These are phyloP conservation scores for Aspergillus terreus DNA, from an alignment of 2,329 filamentous ascomycete species.

Conservation along the genomic window DNA sequence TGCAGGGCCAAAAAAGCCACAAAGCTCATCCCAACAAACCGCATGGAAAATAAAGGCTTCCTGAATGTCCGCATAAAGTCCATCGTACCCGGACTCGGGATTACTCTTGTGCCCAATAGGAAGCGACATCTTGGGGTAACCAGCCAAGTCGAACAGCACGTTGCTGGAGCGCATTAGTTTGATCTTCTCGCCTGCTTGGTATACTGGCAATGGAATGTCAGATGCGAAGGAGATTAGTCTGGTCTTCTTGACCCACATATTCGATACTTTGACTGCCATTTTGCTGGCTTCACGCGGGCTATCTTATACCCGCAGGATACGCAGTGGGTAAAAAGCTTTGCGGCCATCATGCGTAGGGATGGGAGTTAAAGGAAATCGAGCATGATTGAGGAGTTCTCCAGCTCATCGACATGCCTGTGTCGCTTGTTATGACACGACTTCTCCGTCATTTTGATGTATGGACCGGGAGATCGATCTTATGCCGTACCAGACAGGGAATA, in stretches of 20 bases:
- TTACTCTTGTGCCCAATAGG: neutral
- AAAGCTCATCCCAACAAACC: neutral
- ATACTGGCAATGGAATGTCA: no score
- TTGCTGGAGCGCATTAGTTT: no score
- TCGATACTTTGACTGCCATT: neutral
- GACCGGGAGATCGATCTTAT: no score
- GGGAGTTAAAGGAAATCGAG: no score
- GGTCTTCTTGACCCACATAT: neutral
- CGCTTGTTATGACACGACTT: no score
- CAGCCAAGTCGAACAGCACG: no score
- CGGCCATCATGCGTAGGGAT: neutral
- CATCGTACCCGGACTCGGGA: neutral
- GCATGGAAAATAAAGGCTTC: neutral
- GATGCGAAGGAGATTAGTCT: neutral
- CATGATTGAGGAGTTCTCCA: no score
- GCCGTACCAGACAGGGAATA: neutral
- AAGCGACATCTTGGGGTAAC: neutral
- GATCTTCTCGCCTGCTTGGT: no score
- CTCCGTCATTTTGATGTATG: no score
- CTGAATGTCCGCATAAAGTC: neutral
- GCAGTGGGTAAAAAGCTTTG: neutral
- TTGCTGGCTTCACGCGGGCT: neutral
- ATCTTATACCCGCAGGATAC: neutral
- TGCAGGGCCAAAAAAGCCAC: neutral
- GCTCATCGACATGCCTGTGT: no score